Base-by-base conservation (phyloP, 164 flowering plant genomes). In the Cinnamomum micranthum region DNA sequence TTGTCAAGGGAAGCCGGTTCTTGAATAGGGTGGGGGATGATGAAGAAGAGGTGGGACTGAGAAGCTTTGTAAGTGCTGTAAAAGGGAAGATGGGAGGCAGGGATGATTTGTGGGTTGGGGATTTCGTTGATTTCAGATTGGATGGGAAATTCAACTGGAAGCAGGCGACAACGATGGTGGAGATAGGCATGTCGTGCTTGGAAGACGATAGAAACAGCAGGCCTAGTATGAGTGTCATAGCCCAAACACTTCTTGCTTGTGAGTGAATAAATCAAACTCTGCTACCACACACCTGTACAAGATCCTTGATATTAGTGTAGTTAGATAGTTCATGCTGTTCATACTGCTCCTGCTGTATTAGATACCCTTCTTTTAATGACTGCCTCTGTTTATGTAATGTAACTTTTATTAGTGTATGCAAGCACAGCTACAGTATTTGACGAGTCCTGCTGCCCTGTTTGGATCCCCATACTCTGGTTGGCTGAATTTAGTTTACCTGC, bases 141-240 rank as follows among this genome's bases (percentile, higher is more conserved):
- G 27, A 62, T 2, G 76, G 76, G 12, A n/a, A 64, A 58, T 73
- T 47, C 22, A 59, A 47, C 68, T 17, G 10, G 72, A 69, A 69
- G 27, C 79, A 77, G 50, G 76, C 71, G 25, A 52, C 65, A 59
- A 22, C 22, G 2, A 50, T 77, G 79, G 73, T 77, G 5, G n/a
- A 68, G 69, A 27, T 77, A n/a, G 76, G 75, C 22, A 6, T 77
- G 2, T 50, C 68, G n/a, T 77, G 76, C 50, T 50, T 77, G 20
- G 76, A 62, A 5, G 79, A 77, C n/a, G 77, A 79, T 3, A 79
- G 75, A 71, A 58, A 33, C 55, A 68, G 33, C 17, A 71, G 78
- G 51, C 78, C 75, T 60, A 55, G 69, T 55, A 75, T 79, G 81
- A 75, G 68, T 60, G 19, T 19, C 13, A 67, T 79, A 27, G 65